Base-by-base conservation (phyloP, 352 stramenopile species). In the Phytophthora multivora region DNA sequence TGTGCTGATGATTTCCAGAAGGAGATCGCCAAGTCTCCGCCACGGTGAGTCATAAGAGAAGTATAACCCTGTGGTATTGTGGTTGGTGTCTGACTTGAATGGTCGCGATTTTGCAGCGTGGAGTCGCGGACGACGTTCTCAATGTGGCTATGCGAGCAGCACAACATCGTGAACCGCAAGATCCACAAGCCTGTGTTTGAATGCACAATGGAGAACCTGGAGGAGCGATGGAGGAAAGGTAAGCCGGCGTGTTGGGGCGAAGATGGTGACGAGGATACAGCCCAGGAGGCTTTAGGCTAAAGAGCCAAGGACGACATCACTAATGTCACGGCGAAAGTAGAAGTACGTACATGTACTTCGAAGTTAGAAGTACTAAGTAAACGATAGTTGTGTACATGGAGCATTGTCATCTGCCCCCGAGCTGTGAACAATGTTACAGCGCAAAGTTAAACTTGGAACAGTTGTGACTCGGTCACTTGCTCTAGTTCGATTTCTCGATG, bases 101-200 rank as follows among this genome's bases (percentile, higher is more conserved):
- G 6, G 39, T 40, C 33, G 28, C 49, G 2, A 16, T 64, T 33
- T 41, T 26, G 2, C 53, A 93, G 90, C 41, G 87, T 97, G 19
- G 89, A 97, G 70, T 97, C 90, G 51, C 88, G 96, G 49, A 81
- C 87, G 68, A 93, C 88, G 45, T 91, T 99, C 39, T 98, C 94
- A 25, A 65, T 97, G 62, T 99, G 96, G 96, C 75, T 99, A 13
- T 99, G 97, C 66, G 88, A 98, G 62, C 95, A 99, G 71, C 97
- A 99, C 82, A 99, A 99, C 77, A 73, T 94, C 45, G 97, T 99
- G 26, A 99, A 99, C 77, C 85, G 96, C 70, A 99, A 99, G 75
- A 85, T 99, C 50, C 88, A 95, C 56, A 99, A 99, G 68, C 79
- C 88, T 13, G 26, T 90, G 5, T 99, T 99, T 75, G 59, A 92